Evolutionary conservation across 1,284 basidiomycete species (phyloP), one percentile per base, ranked within the genome.

Genomic region (Peniophora sp.): DNA sequence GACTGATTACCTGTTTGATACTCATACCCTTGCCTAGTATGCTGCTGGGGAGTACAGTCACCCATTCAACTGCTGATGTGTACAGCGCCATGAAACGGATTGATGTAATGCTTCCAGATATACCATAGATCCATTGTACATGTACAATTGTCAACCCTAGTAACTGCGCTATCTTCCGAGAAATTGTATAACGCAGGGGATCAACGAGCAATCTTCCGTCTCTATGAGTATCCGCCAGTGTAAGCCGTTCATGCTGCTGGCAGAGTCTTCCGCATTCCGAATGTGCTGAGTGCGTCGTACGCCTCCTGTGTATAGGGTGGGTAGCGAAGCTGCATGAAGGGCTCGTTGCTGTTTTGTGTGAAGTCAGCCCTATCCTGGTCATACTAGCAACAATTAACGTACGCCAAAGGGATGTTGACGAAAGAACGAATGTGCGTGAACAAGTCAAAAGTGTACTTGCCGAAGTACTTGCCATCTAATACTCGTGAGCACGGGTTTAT

Each of bases 391-490:
- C 43, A 36, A 45, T 32, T 17, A 25, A 41, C 47, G 27, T 35
- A 53, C 53, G 61, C 61, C 61, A 9, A 58, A 11, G 66, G 65
- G 11, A 62, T 55, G 48, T 66, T 59, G 45, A 66, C 51, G 16
- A 59, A 62, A 32, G 59, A 50, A 12, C 66, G 58, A 2, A 50
- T 27, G 45, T 68, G 66, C 9, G 61, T 65, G 55, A 68, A 68
- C 9, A 55, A 59, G 45, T 67, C 63, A 50, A 65, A 68, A 0
- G 63, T 57, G 51, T 58, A 58, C 48, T 65, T 67, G 14, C 60
- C 53, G 16, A 59, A 55, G 27, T 64, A 58, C 10, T 52, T 52
- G 10, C 66, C 66, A 49, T 65, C 64, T 66, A 49, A 16, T 16
- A 20, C 46, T 10, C 23, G 16, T n/a, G 34, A 34, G 20, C 22